Evolutionary conservation across 2,329 filamentous ascomycete species (phyloP).

Genomic region (Botrytis byssoidea): DNA sequence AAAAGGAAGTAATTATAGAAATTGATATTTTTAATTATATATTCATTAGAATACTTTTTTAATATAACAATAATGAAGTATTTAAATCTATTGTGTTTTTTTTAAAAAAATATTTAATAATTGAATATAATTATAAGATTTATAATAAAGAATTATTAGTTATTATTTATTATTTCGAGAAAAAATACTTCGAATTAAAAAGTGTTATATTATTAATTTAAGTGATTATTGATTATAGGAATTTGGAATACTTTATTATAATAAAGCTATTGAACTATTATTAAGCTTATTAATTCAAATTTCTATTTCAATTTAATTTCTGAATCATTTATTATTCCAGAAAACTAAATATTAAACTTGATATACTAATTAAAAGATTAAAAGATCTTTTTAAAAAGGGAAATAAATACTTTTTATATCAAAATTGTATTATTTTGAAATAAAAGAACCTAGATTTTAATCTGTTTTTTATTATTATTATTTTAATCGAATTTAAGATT

Average conservation of each 20-base stretch:
- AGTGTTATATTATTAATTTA: fast-evolving
- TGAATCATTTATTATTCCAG: fast-evolving
- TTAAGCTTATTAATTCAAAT: fast-evolving
- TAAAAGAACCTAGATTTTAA: fast-evolving
- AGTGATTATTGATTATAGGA: fast-evolving
- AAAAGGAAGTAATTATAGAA: no score
- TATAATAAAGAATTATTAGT: no score
- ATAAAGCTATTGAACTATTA: fast-evolving
- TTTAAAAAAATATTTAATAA: no score
- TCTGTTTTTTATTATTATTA: fast-evolving
- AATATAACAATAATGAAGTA: no score
- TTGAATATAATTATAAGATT: no score
- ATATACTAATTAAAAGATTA: no score
- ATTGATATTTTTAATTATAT: no score
- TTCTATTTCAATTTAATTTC: fast-evolving
- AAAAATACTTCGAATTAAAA: fast-evolving
- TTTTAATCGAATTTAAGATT: fast-evolving
- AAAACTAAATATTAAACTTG: no score
- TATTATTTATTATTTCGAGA: no score
- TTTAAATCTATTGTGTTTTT: no score
- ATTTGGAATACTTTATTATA: no score
- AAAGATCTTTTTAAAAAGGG: fast-evolving
- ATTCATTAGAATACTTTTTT: fast-evolving
- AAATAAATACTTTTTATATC: fast-evolving
- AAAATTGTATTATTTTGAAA: fast-evolving